A percentile compares a stretch with the other conserved stretches of the same genome.
Evolutionary conservation across 306 rosid species (phyloP).

Genomic region (Gastrolobium bilobum): DNA sequence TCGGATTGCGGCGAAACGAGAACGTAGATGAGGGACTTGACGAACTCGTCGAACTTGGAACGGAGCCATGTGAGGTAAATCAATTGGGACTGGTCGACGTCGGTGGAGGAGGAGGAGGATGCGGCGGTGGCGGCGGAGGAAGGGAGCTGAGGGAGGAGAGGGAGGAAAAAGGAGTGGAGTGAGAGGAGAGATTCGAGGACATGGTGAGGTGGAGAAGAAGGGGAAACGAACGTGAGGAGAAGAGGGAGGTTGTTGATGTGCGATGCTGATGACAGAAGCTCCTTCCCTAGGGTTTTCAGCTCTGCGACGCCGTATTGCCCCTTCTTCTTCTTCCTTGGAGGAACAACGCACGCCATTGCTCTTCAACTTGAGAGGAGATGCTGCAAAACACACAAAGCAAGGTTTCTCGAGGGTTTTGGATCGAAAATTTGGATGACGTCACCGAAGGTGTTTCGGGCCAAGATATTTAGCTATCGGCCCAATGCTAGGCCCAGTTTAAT

Average conservation of each 20-base stretch:
- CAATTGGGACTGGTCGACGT: conserved; percentile 63
- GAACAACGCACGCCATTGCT: conserved; percentile 26
- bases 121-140: conserved; percentile 48
- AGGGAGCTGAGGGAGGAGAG: conserved; percentile 72
- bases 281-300: conserved; percentile 78
- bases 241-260: conserved; percentile 91
- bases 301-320: conserved; percentile 57
- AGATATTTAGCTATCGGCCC: background rate
- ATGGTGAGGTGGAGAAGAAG: conserved; percentile 76
- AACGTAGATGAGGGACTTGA: conserved; percentile 65
- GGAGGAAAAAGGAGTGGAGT: conserved; percentile 82
- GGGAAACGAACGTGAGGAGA: conserved; percentile 71
- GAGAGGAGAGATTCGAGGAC: conserved; percentile 85
- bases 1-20: conserved; percentile 62
- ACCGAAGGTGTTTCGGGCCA: background rate
- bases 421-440: no score
- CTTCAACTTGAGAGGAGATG: background rate
- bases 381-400: no score
- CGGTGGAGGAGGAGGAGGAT: conserved; percentile 36
- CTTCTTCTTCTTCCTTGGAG: conserved; percentile 35
- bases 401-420: no score
- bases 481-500: background rate
- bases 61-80: conserved; percentile 85
- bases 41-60: conserved; percentile 82
- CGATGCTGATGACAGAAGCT: conserved; percentile 77